A percentile compares a stretch with the other conserved stretches of the same genome.
phyloP scores from a whole-genome alignment of 2,329 filamentous ascomycete genomes.

The Aspergillus versicolor region DNA sequence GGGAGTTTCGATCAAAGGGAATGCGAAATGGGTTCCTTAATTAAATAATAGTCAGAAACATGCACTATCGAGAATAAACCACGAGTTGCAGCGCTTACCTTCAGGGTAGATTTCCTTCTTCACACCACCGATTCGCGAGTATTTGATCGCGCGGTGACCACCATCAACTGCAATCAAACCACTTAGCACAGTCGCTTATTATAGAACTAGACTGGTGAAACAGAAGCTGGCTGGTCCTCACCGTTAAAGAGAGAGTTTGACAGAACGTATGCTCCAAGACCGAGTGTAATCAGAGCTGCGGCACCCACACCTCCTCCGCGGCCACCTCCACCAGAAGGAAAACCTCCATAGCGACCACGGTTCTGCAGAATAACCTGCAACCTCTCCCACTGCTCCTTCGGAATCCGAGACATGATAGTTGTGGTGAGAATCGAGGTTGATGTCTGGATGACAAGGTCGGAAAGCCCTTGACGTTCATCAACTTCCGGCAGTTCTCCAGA shows the following conservation, averaged over 20 bases:
- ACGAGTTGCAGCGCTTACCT: conserved; percentile 55
- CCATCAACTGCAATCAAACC: conserved; percentile 69
- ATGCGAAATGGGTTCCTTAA: conserved; percentile 84
- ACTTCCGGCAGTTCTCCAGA: conserved; percentile 19
- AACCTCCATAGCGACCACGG: conserved; percentile 46
- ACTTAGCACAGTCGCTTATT: conserved; percentile 15
- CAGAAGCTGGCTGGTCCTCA: conserved; percentile 31
- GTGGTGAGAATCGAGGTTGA: conserved; percentile 23
- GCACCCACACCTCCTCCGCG: conserved; percentile 56
- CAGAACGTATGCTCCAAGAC: conserved; percentile 39
- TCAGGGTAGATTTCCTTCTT: conserved; percentile 94
- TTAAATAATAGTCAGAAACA: background rate
- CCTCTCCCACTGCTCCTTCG: conserved; percentile 65
- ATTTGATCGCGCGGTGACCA: conserved; percentile 98
- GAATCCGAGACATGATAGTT: conserved; percentile 52
- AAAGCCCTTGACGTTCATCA: conserved; percentile 22
- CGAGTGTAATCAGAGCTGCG: conserved; percentile 55
- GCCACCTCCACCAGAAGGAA: conserved; percentile 51
- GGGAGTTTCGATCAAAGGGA: conserved; percentile 97
- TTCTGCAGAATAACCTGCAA: conserved; percentile 63
- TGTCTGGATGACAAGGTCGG: conserved; percentile 26
- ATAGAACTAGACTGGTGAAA: background rate
- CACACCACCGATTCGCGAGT: conserved; percentile 87
- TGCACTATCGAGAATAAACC: background rate
- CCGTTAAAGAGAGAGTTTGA: conserved; percentile 68